These are phyloP conservation scores for Cadophora malorum DNA, from an alignment of 2,329 filamentous ascomycete species.

Conservation along the genomic window DNA sequence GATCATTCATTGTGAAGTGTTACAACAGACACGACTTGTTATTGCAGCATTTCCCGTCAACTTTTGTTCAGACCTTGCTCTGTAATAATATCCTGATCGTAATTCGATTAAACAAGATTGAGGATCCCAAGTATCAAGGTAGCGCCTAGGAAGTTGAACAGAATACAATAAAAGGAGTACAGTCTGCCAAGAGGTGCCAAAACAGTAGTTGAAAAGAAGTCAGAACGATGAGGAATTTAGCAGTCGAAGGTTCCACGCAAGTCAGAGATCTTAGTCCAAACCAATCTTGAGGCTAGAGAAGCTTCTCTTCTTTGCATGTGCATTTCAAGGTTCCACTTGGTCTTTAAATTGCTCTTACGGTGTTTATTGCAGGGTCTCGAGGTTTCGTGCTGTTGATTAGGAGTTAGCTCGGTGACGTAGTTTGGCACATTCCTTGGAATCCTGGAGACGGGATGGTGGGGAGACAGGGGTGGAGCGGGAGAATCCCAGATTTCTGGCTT, in stretches of 20 bases:
- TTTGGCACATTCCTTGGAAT: slow-evolving; percentile 12
- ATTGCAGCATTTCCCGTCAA: not conserved
- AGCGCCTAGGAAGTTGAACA: no score
- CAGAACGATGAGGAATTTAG: not conserved
- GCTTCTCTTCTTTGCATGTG: slow-evolving; percentile 9
- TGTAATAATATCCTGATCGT: no score
- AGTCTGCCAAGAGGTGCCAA: not conserved
- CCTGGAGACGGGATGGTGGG: not conserved
- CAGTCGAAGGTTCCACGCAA: not conserved
- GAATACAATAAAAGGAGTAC: not conserved
- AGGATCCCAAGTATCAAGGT: no score
- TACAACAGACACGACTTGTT: not conserved
- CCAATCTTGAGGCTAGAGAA: not conserved
- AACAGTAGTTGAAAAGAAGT: not conserved
- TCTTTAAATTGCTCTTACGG: not conserved
- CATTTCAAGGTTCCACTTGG: slow-evolving; percentile 9
- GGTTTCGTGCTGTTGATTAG: not conserved
- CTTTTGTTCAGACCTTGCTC: no score
- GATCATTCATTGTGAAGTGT: slow-evolving; percentile 41
- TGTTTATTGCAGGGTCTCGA: not conserved
- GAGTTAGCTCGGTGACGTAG: slow-evolving; percentile 5
- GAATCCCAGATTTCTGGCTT: not conserved
- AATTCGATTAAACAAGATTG: no score
- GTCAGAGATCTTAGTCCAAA: not conserved
- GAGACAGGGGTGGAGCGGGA: not conserved